Base-by-base conservation (phyloP, 139 green algal genomes). In the Volvox africanus region DNA sequence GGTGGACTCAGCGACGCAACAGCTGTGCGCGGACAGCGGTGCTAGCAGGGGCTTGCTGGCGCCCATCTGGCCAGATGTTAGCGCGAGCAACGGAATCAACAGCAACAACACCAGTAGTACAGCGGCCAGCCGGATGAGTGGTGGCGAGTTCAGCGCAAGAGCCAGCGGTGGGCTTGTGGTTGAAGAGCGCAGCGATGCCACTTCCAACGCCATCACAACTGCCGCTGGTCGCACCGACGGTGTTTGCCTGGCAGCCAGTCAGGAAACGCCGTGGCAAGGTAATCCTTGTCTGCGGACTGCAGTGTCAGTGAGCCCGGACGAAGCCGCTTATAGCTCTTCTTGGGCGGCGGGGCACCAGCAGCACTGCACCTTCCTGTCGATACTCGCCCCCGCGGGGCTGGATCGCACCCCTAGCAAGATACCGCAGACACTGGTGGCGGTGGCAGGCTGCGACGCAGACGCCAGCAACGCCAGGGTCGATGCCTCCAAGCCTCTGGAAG, bases 371-470 rank as follows among this genome's bases (percentile, higher is more conserved):
- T 18, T 37, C 26, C 30, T 61, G 86, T 75, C 71, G 30, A 17
- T 90, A 19, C 86, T 90, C 5, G 73, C 86, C 26, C 86, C 86
- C 0, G 86, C 86, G 0, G 86, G 71, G 12, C 50, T 90, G 50
- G 86, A 90, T 1, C 86, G 86, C 86, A 90, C 86, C 9, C 86
- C 86, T 22, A 75, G 86, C 73, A 83, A 76, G 30, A 14, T 1
- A 18, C 81, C n/a, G 18, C 61, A 44, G 21, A 28, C 50, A n/a
- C 21, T 24, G 36, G 11, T 2, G 36, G 30, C 19, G 36, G 67
- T 35, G 28, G 19, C 32, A 20, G 76, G 14, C 76, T n/a, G 2
- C 26, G 76, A 19, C 16, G 61, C 5, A 21, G n/a, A 2, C 30
- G 76, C 21, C 33, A 80, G 24, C 35, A 2, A n/a, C 2, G 73